phyloP scores from a whole-genome alignment of 202 grass and related monocot species.

The Schoenoplectus triqueter region DNA sequence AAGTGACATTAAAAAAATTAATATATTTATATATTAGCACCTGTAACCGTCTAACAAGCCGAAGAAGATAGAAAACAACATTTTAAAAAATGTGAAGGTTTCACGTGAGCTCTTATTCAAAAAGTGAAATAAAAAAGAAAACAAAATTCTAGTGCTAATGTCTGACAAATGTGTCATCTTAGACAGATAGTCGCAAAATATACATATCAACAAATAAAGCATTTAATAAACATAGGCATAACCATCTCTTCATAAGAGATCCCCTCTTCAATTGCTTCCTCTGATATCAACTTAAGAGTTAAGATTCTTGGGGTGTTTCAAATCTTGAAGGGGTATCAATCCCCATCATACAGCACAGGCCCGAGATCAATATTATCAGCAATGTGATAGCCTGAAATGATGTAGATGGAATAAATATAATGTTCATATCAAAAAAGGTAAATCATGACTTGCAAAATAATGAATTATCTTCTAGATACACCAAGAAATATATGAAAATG shows the following conservation, averaged over 20 bases:
- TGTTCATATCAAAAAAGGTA: background rate
- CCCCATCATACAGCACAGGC: slow-evolving; percentile 92
- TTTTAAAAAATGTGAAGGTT: slow-evolving; percentile 8
- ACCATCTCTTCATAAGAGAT: slow-evolving; percentile 20
- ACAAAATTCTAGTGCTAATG: slow-evolving; percentile 31
- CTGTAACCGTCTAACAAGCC: background rate
- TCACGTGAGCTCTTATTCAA: slow-evolving; percentile 38
- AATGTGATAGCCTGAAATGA: slow-evolving; percentile 81
- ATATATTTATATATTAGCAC: background rate
- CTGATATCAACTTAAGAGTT: slow-evolving; percentile 43
- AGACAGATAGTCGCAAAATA: slow-evolving; percentile 31
- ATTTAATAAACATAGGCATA: slow-evolving; percentile 24
- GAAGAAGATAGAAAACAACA: background rate
- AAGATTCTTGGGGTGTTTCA: slow-evolving; percentile 75
- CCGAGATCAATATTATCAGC: slow-evolving; percentile 98
- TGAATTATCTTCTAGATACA: background rate
- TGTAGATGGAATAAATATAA: background rate
- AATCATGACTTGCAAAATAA: slow-evolving; percentile 12
- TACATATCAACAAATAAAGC: slow-evolving; percentile 44
- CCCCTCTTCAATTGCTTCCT: slow-evolving; percentile 18
- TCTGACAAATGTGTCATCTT: slow-evolving; percentile 32
- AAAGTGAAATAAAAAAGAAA: background rate
- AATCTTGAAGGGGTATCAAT: slow-evolving; percentile 87
- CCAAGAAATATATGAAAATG: background rate
- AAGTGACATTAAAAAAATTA: slow-evolving; percentile 14